A percentile compares a stretch with the other conserved stretches of the same genome.
phyloP scores from a whole-genome alignment of 2,329 filamentous ascomycete genomes.

The Ceratocystis albifundus region DNA sequence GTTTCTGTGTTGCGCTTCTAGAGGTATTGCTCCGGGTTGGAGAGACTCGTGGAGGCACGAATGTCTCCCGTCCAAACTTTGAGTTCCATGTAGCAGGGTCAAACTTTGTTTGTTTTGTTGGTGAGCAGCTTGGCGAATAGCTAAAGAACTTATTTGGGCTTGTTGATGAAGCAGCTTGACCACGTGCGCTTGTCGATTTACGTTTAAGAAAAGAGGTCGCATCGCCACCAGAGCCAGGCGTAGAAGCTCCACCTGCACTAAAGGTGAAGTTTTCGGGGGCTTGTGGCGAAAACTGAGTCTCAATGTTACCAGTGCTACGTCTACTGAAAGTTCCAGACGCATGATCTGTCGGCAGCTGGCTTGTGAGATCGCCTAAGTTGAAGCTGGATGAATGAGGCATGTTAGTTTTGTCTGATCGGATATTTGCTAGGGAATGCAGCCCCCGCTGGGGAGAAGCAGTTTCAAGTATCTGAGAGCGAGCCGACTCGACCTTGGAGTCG shows the following conservation, averaged over 20 bases:
- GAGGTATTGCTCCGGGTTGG: conserved; percentile 19
- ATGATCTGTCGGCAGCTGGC: conserved; percentile 13
- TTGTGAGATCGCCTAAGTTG: conserved; percentile 15
- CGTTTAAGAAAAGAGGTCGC: conserved; percentile 13
- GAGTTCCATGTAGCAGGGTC: conserved; percentile 44
- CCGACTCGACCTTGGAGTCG: conserved; percentile 8
- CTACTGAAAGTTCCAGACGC: conserved; percentile 32
- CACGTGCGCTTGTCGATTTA: conserved; percentile 12
- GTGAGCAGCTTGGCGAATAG: conserved; percentile 4
- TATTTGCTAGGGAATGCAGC: background rate
- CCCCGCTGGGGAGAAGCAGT: conserved; percentile 6
- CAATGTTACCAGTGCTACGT: conserved; percentile 48
- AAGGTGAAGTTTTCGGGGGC: conserved; percentile 21
- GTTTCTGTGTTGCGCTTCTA: conserved; percentile 14
- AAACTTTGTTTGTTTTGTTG: conserved; percentile 30
- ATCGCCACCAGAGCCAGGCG: background rate
- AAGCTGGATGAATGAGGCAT: conserved; percentile 16
- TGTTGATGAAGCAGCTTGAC: conserved; percentile 9
- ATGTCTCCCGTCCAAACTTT: conserved; percentile 44
- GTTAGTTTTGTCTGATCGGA: conserved; percentile 11
- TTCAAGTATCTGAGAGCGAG: conserved; percentile 6
- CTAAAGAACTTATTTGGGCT: background rate
- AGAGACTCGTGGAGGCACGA: conserved; percentile 33
- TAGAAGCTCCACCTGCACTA: conserved; percentile 20
- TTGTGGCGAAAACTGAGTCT: conserved; percentile 40